Evolutionary conservation across 306 rosid species (phyloP).

Genomic region (Albizia julibrissin): DNA sequence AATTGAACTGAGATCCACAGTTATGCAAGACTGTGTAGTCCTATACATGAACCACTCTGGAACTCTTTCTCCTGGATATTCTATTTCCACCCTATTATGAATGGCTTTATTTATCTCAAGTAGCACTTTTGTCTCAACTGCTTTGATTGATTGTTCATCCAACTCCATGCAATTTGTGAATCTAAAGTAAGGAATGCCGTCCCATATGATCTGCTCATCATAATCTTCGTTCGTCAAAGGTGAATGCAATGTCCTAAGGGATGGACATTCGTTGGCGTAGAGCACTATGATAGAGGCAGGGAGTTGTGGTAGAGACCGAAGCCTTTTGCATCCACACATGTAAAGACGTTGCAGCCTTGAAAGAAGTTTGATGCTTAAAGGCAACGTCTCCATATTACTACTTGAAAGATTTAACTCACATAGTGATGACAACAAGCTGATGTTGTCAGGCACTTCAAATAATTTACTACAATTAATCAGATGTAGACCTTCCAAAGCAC

Average conservation of each 20-base stretch:
- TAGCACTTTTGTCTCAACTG: neutral
- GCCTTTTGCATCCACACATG: neutral
- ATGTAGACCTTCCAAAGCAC: rapidly evolving
- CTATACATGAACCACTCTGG: neutral
- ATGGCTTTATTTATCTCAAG: neutral
- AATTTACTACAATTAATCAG: neutral
- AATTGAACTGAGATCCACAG: neutral
- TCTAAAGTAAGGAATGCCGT: too few species aligned
- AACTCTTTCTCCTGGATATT: neutral
- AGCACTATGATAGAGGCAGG: neutral
- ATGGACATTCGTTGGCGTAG: rapidly evolving
- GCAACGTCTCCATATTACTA: neutral
- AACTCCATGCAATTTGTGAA: neutral
- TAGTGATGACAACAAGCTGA: neutral
- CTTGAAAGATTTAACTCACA: neutral
- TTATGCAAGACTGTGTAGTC: neutral
- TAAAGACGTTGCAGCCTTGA: neutral
- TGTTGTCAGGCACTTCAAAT: neutral
- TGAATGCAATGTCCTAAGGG: too few species aligned
- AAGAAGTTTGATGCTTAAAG: neutral
- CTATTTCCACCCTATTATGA: rapidly evolving
- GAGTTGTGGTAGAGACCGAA: neutral
- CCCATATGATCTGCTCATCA: too few species aligned
- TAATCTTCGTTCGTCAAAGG: too few species aligned
- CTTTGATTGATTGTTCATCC: neutral